Conservation (phyloP, 305 asterid genomes). For the Solanum hybrid region DNA sequence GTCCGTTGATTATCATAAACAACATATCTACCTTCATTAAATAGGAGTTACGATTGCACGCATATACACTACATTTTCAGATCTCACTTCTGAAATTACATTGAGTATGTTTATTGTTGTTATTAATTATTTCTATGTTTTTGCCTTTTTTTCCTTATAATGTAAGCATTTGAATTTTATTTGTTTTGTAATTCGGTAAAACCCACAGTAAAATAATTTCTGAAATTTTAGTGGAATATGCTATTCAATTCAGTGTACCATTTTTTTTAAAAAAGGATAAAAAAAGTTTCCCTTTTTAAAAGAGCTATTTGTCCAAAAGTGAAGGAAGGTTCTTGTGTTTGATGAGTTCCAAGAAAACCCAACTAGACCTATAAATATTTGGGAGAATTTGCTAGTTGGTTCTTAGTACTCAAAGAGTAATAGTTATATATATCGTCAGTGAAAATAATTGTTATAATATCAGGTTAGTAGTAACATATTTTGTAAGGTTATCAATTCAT, state of each 20-base stretch:
- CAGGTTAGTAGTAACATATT: background rate
- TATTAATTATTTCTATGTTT: background rate
- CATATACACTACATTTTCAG: background rate
- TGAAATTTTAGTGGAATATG: background rate
- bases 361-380: background rate
- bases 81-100: background rate
- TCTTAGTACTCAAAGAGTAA: background rate
- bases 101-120: background rate
- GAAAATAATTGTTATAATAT: background rate
- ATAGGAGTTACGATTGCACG: too few relatives aligned
- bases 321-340: background rate
- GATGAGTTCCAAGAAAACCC: background rate
- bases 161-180: too few relatives aligned
- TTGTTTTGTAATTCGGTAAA: background rate
- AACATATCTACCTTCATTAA: too few relatives aligned
- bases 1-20: too few relatives aligned
- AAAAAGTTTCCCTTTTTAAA: background rate
- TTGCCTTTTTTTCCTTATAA: background rate
- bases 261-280: background rate
- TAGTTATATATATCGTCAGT: background rate
- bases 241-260: background rate
- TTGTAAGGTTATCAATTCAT: background rate
- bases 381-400: background rate
- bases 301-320: background rate
- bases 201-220: background rate